Conservation (phyloP, 768 basidiomycete genomes). For the Gloeostereum incarnatum region DNA sequence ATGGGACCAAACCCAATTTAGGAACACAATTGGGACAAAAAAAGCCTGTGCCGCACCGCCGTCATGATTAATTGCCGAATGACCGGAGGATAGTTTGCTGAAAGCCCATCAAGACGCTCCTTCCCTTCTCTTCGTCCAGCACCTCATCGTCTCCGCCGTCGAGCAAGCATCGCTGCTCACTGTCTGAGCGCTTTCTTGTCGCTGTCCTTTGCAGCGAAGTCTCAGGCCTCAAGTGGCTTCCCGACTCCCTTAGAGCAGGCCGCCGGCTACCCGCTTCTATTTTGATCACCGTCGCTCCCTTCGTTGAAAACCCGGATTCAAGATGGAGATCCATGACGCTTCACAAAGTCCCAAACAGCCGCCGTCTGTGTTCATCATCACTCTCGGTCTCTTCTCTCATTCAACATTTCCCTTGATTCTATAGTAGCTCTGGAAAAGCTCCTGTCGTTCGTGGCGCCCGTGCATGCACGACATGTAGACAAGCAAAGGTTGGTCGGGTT, state of each 20-base stretch:
- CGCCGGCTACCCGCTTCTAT: not conserved
- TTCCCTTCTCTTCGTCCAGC: too few species aligned
- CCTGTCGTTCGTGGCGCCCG: slow-evolving; percentile 46
- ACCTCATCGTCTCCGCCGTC: too few species aligned
- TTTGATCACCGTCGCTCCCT: slow-evolving; percentile 6
- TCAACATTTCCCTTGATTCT: slow-evolving; percentile 9
- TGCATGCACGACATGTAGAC: slow-evolving; percentile 80
- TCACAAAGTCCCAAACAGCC: too few species aligned
- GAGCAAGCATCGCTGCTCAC: too few species aligned
- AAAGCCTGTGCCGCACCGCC: not conserved
- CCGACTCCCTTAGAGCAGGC: too few species aligned
- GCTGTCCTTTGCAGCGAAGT: too few species aligned
- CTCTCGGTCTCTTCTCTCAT: slow-evolving; percentile 14
- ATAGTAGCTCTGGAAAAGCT: slow-evolving; percentile 21
- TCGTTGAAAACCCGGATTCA: not conserved
- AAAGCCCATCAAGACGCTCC: too few species aligned
- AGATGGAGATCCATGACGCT: slow-evolving; percentile 4
- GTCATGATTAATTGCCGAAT: not conserved
- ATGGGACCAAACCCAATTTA: too few species aligned
- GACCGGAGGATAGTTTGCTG: too few species aligned
- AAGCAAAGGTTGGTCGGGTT: slow-evolving; percentile 55
- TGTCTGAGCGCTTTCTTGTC: too few species aligned
- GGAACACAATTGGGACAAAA: not conserved
- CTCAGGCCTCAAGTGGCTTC: too few species aligned
- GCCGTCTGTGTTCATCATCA: not conserved